Evolutionary conservation across 2,329 filamentous ascomycete genomes (phyloP), one percentile per base, ranked within the genome.

Genomic region (Colletotrichum caudatum): DNA sequence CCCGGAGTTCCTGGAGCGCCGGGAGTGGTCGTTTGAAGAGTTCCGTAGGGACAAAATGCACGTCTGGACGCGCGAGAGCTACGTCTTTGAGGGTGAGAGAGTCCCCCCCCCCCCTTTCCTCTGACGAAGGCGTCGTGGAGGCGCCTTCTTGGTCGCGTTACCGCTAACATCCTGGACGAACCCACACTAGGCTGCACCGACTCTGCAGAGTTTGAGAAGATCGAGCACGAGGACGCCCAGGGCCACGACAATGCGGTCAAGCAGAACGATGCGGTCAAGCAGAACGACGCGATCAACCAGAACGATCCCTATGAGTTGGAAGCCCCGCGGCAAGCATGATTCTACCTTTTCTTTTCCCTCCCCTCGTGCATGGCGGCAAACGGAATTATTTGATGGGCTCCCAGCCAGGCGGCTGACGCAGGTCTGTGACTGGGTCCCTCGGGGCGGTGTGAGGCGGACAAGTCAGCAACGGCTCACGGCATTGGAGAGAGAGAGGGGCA

Each of bases 1-100:
- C 1, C 79, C 82, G 20, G 74, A 80, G 0, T 48, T 77, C 0
- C 82, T 98, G 23, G 94, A 97, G 80, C 84, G 88, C 41, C 81
- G 84, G 29, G 94, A 97, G 80, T 98, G 95, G 95, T 93, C 97
- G 79, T 96, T 94, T 82, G 90, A 91, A 59, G 90, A 93, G 74
- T 98, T 98, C 79, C 89, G 92, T 73, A 85, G 86, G 76, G 91
- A 96, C 73, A 97, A 94, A 84, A 82, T 90, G 82, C 79, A 79
- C 66, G 69, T 77, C 4, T 90, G 88, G 88, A 86, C 86, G 6
- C 80, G 87, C n/a, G 84, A 83, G 39, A 85, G 85, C 62, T 84
- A 84, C 74, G 78, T 79, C 12, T 85, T 86, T 72, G 81, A 84
- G 35, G 81, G 84, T 83, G 64, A 77, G 77, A 76, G 20, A 46